Conservation (phyloP, 306 rosid genomes). For the Glycine soja region DNA sequence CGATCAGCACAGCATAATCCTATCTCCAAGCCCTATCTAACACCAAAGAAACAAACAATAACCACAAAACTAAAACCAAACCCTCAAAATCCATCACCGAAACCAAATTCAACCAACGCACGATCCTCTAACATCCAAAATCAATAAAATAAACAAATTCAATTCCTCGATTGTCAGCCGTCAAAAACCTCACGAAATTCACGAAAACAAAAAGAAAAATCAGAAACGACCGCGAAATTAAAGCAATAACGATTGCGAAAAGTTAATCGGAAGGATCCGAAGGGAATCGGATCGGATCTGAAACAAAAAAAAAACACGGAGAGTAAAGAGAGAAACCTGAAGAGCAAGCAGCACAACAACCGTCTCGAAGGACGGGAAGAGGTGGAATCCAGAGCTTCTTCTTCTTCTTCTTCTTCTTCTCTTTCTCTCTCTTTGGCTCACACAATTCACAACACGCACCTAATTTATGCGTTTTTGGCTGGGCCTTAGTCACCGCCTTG, state of each 20-base stretch:
- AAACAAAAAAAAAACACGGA: background rate
- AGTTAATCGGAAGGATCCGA: conserved; percentile 27
- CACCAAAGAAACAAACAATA: background rate
- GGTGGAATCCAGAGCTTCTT: conserved; percentile 88
- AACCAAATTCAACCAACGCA: conserved; percentile 26
- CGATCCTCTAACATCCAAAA: background rate
- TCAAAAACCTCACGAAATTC: background rate
- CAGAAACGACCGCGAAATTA: background rate
- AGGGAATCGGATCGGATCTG: conserved; percentile 43
- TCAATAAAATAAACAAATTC: conserved; percentile 23
- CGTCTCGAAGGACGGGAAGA: conserved; percentile 94
- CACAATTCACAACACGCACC: conserved; percentile 32
- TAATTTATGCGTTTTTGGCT: conserved; percentile 29
- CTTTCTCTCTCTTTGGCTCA: background rate
- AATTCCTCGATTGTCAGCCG: background rate
- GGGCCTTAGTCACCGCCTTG: conserved; percentile 40
- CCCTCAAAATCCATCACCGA: conserved; percentile 2
- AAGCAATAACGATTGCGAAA: background rate
- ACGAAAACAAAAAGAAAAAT: background rate
- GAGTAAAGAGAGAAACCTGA: conserved; percentile 58
- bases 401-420: background rate
- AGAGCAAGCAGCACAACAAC: conserved; percentile 81
- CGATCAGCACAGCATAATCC: background rate
- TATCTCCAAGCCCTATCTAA: conserved; percentile 40
- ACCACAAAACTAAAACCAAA: conserved; percentile 10